Base-by-base conservation (phyloP, 176 grass and related monocot species). In the Phragmites australis region DNA sequence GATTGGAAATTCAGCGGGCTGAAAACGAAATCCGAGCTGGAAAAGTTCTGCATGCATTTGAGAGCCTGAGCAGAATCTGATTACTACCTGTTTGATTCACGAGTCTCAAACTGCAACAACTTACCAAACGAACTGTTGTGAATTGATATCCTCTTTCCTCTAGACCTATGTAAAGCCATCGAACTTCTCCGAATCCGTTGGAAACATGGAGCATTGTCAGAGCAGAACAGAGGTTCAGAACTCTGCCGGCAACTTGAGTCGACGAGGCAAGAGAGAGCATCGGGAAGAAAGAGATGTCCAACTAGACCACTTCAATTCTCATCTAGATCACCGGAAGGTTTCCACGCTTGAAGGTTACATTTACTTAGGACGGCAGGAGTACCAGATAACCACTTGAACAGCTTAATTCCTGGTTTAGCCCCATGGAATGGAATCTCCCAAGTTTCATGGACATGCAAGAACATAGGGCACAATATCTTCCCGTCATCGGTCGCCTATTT, bases 231-330 rank as follows among this genome's bases (percentile, higher is more conserved):
- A 46, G 23, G 46, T 45, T 45, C 49, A 17, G 42, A 81, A 40
- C 58, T 74, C 11, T 43, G 17, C 6, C 19, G 11, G n/a, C 60
- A 41, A 55, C 29, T 32, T 37, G 57, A 66, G 15, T 60, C 50
- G 9, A 14, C 6, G 45, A 39, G 37, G 43, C 31, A 19, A 14
- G 59, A 5, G 32, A 23, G 58, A 18, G 30, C n/a, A 14, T 27
- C 21, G 0, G 23, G 59, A 65, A 45, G 59, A 65, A 45, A 84
- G 51, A 16, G 68, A 74, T 21, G 43, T 59, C 42, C 87, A 74
- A 75, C 81, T 5, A 74, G n/a, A 80, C 70, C 25, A 6, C 31
- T 69, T 79, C 16, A 88, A 61, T 84, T 61, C 19, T 6, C 75
- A 19, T 68, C 53, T 19, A 70, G 43, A 48, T 55, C 79, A 29